A percentile compares a stretch with the other conserved stretches of the same genome.
Evolutionary conservation across 805 yeast genomes (phyloP).

Genomic region (Ogataea corticis): DNA sequence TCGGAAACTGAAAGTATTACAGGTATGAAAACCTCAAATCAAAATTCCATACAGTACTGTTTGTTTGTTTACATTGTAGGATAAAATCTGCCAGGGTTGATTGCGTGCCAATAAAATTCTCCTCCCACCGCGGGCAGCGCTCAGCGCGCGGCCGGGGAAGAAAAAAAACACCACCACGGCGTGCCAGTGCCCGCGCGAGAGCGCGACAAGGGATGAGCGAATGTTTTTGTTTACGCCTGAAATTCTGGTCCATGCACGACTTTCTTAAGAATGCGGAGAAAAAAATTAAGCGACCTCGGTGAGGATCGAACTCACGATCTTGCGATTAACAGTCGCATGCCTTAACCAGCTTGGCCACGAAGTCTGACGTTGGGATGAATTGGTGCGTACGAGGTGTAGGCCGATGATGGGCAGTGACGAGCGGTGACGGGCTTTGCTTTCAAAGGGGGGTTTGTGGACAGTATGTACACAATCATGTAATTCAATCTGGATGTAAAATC

Average conservation of each 20-base stretch:
- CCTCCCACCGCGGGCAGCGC: neutral
- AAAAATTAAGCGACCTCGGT: slow-evolving; percentile 25
- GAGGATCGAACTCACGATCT: slow-evolving; percentile 32
- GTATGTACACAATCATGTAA: too few relatives aligned
- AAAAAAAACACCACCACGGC: too few relatives aligned
- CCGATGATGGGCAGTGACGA: neutral
- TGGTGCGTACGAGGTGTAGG: neutral
- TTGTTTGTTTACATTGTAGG: slow-evolving; percentile 16
- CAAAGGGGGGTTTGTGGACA: too few relatives aligned
- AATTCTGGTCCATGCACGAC: slow-evolving; percentile 3
- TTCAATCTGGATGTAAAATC: too few relatives aligned
- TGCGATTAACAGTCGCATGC: slow-evolving; percentile 31
- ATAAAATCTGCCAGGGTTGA: slow-evolving; percentile 10
- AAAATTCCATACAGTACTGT: slow-evolving; percentile 5
- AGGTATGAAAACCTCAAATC: neutral
- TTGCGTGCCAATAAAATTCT: slow-evolving; percentile 1
- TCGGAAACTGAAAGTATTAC: neutral
- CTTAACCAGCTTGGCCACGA: slow-evolving; percentile 32
- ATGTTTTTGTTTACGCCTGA: slow-evolving; percentile 9
- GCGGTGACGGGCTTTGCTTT: too few relatives aligned
- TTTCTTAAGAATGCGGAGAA: neutral
- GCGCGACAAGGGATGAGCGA: slow-evolving; percentile 4
- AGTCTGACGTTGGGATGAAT: slow-evolving; percentile 11
- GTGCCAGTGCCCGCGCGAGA: neutral
- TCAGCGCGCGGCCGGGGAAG: too few relatives aligned